phyloP scores from a whole-genome alignment of 2,329 filamentous ascomycete genomes.

The Ophioceras dolichostomum region DNA sequence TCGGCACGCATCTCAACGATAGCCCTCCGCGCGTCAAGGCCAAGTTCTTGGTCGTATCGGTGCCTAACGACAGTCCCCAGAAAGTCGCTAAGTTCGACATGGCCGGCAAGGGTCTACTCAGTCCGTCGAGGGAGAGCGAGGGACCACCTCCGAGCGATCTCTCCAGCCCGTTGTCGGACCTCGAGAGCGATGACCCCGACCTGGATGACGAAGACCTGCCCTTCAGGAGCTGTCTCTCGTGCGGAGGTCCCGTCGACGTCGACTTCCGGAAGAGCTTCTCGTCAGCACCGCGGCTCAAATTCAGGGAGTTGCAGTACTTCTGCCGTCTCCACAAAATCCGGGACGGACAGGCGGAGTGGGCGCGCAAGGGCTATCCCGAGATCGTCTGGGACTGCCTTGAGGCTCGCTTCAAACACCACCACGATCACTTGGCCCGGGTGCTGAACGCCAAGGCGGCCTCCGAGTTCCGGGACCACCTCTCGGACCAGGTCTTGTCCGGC shows the following conservation, averaged over 20 bases:
- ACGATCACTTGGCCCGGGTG: constrained; percentile 41
- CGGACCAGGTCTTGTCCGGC: constrained; percentile 40
- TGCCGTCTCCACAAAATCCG: constrained; percentile 49
- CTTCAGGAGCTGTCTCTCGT: constrained; percentile 72
- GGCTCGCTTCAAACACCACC: constrained; percentile 43
- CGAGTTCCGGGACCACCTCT: constrained; percentile 47
- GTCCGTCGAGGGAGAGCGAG: too few relatives aligned
- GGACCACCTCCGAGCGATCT: too few relatives aligned
- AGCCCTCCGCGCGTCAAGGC: too few relatives aligned
- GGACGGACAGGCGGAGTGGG: constrained; percentile 36
- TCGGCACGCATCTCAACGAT: too few relatives aligned
- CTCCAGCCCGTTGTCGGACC: too few relatives aligned
- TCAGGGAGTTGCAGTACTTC: constrained; percentile 51
- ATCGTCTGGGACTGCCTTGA: constrained; percentile 58
- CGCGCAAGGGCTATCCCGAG: constrained; percentile 48
- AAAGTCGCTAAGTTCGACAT: too few relatives aligned
- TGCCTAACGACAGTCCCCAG: too few relatives aligned
- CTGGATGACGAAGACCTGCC: too few relatives aligned
- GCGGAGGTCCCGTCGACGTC: constrained; percentile 44
- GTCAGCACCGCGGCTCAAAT: constrained; percentile 44
- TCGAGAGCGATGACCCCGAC: too few relatives aligned
- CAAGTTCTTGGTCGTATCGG: too few relatives aligned
- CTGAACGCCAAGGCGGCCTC: constrained; percentile 43
- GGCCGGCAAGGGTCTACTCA: too few relatives aligned
- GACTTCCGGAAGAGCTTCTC: constrained; percentile 29